Evolutionary conservation across 345 rosid species (phyloP).

Genomic region (Camelina laxa): DNA sequence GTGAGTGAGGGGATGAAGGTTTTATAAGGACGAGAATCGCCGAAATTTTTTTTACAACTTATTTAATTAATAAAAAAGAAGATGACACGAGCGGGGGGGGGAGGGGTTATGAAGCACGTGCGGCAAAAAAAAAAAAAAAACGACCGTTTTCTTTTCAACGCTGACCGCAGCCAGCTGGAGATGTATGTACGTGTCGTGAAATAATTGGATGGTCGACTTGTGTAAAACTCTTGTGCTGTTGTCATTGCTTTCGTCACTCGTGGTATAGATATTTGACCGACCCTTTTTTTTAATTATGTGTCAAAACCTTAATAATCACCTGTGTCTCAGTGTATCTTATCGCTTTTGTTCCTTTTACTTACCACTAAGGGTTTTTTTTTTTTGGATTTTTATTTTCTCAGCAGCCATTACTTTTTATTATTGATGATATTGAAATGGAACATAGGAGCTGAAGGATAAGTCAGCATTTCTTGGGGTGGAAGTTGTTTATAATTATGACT

Average conservation of each 20-base stretch:
- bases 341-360: constrained; percentile 16
- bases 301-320: constrained; percentile 32
- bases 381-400: background rate
- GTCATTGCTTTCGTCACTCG: constrained; percentile 49
- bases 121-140: constrained; percentile 8
- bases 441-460: background rate
- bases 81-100: constrained; percentile 24
- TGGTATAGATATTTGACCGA: constrained; percentile 45
- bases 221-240: constrained; percentile 10
- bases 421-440: background rate
- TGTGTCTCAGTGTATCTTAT: constrained; percentile 29
- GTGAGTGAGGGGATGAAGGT: constrained; percentile 21
- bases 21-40: constrained; percentile 42
- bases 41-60: constrained; percentile 4
- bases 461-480: constrained; percentile 31
- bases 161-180: constrained; percentile 46
- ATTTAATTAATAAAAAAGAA: background rate
- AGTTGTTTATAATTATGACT: constrained; percentile 1
- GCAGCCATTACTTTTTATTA: constrained; percentile 25
- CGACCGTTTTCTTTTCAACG: constrained; percentile 45
- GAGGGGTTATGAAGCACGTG: constrained; percentile 41
- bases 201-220: constrained; percentile 23
- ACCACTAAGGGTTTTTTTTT: background rate
- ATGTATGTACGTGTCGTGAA: constrained; percentile 6
- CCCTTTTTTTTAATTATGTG: background rate